Evolutionary conservation across 192 early-diverging fungal genomes (phyloP).

Genomic region (Coemansia sp.): DNA sequence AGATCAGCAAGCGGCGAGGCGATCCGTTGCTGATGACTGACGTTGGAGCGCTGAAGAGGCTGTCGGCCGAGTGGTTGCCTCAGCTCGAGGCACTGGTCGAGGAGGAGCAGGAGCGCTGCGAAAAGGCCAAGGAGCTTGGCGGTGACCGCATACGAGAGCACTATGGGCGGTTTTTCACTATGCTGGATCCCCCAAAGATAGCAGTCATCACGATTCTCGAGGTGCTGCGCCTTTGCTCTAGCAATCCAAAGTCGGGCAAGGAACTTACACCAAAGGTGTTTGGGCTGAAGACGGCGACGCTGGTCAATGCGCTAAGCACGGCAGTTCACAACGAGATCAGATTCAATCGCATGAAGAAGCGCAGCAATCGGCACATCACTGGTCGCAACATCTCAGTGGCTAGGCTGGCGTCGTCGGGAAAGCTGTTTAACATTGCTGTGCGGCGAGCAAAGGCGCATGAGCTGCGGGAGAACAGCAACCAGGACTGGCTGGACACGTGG

Average conservation of each 20-base stretch:
- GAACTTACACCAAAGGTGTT: conserved; percentile 6
- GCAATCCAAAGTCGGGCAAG: conserved; percentile 49
- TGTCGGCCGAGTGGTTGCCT: conserved; percentile 75
- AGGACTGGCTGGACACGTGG: conserved; percentile 71
- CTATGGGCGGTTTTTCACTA: conserved; percentile 34
- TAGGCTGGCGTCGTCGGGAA: conserved; percentile 70
- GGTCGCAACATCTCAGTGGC: conserved; percentile 57
- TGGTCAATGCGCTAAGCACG: conserved; percentile 59
- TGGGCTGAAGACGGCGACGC: conserved; percentile 55
- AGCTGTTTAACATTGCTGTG: conserved; percentile 78
- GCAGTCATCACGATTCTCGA: conserved; percentile 83
- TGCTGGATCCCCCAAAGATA: conserved; percentile 67
- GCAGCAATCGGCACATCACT: conserved; percentile 61
- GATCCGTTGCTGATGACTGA: conserved; percentile 58
- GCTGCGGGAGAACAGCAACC: conserved; percentile 49
- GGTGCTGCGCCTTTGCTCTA: conserved; percentile 63
- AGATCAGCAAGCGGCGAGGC: conserved; percentile 57
- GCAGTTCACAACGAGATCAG: conserved; percentile 83
- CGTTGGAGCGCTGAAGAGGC: conserved; percentile 54
- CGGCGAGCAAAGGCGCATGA: conserved; percentile 66
- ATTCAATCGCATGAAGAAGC: conserved; percentile 71
- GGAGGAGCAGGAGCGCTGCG: conserved; percentile 62
- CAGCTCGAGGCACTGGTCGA: conserved; percentile 66
- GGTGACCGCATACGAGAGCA: conserved; percentile 21
- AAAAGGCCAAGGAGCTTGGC: conserved; percentile 7